Conservation (phyloP, 2,329 filamentous ascomycete species). For the Ophiocordyceps camponoti-floridani region DNA sequence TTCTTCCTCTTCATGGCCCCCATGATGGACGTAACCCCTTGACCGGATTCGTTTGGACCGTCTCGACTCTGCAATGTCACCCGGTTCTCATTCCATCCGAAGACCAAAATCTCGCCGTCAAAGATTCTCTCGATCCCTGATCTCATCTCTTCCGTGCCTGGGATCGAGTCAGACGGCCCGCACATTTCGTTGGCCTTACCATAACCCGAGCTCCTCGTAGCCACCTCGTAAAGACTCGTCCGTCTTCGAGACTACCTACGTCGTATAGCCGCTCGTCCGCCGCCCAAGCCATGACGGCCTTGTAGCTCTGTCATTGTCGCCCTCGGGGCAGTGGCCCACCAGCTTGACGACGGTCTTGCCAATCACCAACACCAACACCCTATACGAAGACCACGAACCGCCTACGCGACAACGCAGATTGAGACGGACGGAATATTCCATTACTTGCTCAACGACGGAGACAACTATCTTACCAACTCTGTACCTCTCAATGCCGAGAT, state of each 20-base stretch:
- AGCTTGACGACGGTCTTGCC: too few species aligned
- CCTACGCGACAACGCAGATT: background rate
- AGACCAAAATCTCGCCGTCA: background rate
- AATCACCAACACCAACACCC: too few species aligned
- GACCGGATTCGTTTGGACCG: background rate
- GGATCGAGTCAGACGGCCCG: too few species aligned
- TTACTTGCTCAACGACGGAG: conserved; percentile 3
- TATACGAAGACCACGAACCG: too few species aligned
- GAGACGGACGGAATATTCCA: conserved; percentile 3
- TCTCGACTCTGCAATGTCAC: background rate
- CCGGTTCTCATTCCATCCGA: background rate
- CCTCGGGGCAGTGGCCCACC: too few species aligned
- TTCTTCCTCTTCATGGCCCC: background rate
- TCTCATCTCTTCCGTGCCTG: background rate
- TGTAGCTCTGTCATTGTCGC: too few species aligned
- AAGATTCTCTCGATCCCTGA: background rate
- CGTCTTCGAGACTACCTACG: too few species aligned
- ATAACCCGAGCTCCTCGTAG: too few species aligned
- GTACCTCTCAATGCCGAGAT: background rate
- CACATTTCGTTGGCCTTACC: too few species aligned
- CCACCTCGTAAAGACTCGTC: too few species aligned
- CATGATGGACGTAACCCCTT: background rate
- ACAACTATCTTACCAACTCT: conserved; percentile 2
- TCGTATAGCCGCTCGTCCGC: too few species aligned
- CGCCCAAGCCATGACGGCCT: too few species aligned